Evolutionary conservation across 768 basidiomycete species (phyloP).

Genomic region (Boletus reticuloceps): DNA sequence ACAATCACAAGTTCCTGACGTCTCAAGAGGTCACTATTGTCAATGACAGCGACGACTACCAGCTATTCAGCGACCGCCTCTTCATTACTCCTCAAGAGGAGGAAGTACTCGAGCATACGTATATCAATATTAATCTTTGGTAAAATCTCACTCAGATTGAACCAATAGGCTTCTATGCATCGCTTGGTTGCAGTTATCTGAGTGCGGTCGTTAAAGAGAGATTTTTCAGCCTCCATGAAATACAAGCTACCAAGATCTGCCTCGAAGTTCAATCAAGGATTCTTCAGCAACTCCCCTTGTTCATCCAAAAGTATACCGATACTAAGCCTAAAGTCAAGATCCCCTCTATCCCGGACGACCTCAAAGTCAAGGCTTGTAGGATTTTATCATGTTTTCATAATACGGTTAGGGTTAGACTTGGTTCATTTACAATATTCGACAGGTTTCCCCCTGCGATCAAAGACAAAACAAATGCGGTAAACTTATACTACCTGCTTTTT

Average conservation of each 20-base stretch:
- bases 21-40: conserved; percentile 70
- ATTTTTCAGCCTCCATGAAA: conserved; percentile 52
- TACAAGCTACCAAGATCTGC: conserved; percentile 43
- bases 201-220: conserved; percentile 71
- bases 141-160: neutral
- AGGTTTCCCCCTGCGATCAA: too few species aligned
- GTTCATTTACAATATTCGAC: too few species aligned
- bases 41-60: conserved; percentile 75
- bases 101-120: conserved; percentile 75
- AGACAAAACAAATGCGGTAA: too few species aligned
- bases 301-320: conserved; percentile 80
- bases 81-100: conserved; percentile 80
- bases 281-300: conserved; percentile 78
- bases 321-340: conserved; percentile 51
- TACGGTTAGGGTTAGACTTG: too few species aligned
- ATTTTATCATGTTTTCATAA: too few species aligned
- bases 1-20: conserved; percentile 60
- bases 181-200: conserved; percentile 71
- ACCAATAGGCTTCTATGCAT: conserved; percentile 60
- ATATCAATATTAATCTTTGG: neutral
- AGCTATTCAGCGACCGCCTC: conserved; percentile 68
- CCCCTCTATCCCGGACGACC: conserved; percentile 52
- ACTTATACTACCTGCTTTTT: too few species aligned
- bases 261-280: conserved; percentile 54
- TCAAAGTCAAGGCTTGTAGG: conserved; percentile 62